These are phyloP conservation scores for Drechslera avenae DNA, from an alignment of 2,329 filamentous ascomycete genomes.

Conservation along the genomic window DNA sequence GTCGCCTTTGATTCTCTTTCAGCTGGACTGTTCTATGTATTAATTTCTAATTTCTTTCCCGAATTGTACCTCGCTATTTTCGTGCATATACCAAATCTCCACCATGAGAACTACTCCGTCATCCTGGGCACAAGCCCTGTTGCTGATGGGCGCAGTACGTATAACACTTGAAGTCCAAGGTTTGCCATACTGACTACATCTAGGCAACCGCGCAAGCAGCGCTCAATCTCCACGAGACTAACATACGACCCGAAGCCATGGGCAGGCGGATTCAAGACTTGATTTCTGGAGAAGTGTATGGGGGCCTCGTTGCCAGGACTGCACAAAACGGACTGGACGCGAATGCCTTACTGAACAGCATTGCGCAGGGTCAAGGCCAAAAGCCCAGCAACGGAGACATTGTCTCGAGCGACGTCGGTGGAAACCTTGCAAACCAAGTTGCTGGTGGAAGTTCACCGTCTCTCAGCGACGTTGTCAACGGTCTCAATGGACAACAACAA, in stretches of 20 bases:
- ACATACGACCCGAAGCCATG: constrained; percentile 27
- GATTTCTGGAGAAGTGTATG: constrained; percentile 23
- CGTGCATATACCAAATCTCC: constrained; percentile 1
- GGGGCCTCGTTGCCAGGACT: constrained; percentile 18
- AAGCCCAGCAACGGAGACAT: constrained; percentile 6
- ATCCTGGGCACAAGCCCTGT: constrained; percentile 30
- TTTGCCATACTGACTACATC: constrained; percentile 21
- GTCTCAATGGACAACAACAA: constrained; percentile 18
- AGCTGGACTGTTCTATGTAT: constrained; percentile 46
- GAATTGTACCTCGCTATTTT: not conserved
- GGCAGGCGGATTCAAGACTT: constrained; percentile 35
- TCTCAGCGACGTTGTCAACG: constrained; percentile 18
- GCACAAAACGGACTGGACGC: constrained; percentile 26
- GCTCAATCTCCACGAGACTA: constrained; percentile 31
- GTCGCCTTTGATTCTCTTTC: constrained; percentile 29
- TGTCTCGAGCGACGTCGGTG: constrained; percentile 15
- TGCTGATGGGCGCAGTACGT: constrained; percentile 42
- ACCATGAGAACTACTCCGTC: constrained; percentile 40
- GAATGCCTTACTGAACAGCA: constrained; percentile 24
- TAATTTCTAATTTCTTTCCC: constrained; percentile 34
- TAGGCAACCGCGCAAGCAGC: constrained; percentile 35
- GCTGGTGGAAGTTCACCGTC: constrained; percentile 19
- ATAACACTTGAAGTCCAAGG: not conserved
- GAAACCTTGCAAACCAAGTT: constrained; percentile 26
- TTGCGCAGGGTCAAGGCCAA: constrained; percentile 20